Base-by-base conservation (phyloP, 495 filamentous ascomycete genomes). In the Aspergillus steynii region DNA sequence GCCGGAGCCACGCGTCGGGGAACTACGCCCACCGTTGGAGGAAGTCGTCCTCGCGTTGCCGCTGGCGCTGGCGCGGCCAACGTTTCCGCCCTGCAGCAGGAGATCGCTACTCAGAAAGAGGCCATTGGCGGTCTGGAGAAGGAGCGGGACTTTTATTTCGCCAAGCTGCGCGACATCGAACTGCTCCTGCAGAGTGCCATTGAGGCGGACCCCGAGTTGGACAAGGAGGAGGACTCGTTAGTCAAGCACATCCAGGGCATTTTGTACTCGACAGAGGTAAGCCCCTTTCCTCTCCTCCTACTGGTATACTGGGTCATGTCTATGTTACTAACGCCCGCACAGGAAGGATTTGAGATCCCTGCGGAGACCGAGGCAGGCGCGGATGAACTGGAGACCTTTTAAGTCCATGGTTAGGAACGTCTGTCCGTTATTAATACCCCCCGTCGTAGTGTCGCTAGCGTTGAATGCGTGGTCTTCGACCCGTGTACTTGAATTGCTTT, bases 131-230 rank as follows among this genome's bases (percentile, higher is more conserved):
- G 92, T 4, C 80, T 96, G 51, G 92, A 96, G 81, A 89, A 92
- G 70, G 95, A 99, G 80, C 82, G 95, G 55, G 95, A 99, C 74
- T 99, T 99, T 76, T 99, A 99, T 81, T 99, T 99, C 74, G 93
- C 90, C 81, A 99, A 99, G 79, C 78, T 99, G 60, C 86, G 95
- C 55, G 95, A 99, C 70, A 99, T 99, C 65, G 96, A 99, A 77
- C 75, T 99, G 65, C 73, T 99, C 71, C 81, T 99, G 56, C 95
- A 99, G 80, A 86, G 88, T 63, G 92, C 92, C 15, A 90, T 96
- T 66, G 95, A 98, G 67, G 87, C 87, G 47, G 88, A 97, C 63
- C 92, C 94, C 5, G 87, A 94, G 74, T 76, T 98, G 53, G 95
- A 97, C 80, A 90, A 93, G 84, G 89, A 94, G 28, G 94, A 96